These are phyloP conservation scores for Coniella vitis DNA, from an alignment of 2,329 filamentous ascomycete species.

Conservation along the genomic window DNA sequence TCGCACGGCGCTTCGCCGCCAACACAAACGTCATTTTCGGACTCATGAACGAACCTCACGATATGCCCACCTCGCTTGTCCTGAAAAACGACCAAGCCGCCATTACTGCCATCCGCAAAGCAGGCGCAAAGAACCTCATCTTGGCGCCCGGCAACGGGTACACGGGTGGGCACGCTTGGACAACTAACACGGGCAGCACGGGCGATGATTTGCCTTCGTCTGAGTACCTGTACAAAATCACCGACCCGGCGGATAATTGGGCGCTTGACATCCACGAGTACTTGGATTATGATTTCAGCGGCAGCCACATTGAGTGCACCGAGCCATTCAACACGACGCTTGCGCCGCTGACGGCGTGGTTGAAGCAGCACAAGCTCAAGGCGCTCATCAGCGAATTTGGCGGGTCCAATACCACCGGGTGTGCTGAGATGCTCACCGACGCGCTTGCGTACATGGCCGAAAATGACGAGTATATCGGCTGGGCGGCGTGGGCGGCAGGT, in stretches of 20 bases:
- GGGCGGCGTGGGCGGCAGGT: constrained; percentile 44
- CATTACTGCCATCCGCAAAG: constrained; percentile 36
- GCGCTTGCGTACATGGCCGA: constrained; percentile 39
- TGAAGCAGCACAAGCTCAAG: constrained; percentile 36
- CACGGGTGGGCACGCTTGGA: constrained; percentile 42
- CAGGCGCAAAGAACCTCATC: constrained; percentile 39
- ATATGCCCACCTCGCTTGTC: constrained; percentile 39
- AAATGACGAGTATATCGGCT: constrained; percentile 42
- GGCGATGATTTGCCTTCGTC: constrained; percentile 31
- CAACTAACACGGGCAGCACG: constrained; percentile 25
- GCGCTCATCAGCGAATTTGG: constrained; percentile 46
- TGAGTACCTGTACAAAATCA: constrained; percentile 33
- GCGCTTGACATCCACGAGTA: constrained; percentile 47
- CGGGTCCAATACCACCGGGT: constrained; percentile 36
- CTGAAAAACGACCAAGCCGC: constrained; percentile 41
- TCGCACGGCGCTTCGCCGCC: constrained; percentile 37
- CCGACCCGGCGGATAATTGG: constrained; percentile 40
- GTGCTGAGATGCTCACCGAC: constrained; percentile 32
- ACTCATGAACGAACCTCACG: constrained; percentile 45
- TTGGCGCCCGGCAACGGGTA: constrained; percentile 43
- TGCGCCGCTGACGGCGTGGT: constrained; percentile 36
- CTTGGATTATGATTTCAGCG: constrained; percentile 42
- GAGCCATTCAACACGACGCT: constrained; percentile 33
- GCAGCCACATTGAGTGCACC: constrained; percentile 35
- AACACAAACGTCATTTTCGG: constrained; percentile 43